Base-by-base conservation (phyloP, 1,284 basidiomycete species). In the Ceratorhiza oryzae-sativae region DNA sequence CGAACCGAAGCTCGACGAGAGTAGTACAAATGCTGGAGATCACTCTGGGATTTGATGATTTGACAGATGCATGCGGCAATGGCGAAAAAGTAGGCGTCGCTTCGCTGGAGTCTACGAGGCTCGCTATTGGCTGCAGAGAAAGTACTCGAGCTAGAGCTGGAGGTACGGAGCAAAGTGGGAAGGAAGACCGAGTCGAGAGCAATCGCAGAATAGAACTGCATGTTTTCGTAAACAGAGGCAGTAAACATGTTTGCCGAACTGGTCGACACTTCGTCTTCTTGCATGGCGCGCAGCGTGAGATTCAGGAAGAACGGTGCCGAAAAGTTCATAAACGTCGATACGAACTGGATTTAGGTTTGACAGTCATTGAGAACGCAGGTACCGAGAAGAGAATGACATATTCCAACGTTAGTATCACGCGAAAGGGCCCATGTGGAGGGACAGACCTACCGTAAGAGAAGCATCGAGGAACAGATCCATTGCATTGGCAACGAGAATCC, bases 51-150 rank as follows among this genome's bases (percentile, higher is more conserved):
- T 49, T 74, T 74, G 65, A 65, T 49, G 18, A 74, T 4, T 34
- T 73, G 71, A n/a, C 61, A 62, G 3, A 73, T 20, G 53, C 73
- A 74, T 5, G 73, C 71, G 25, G 70, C 46, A n/a, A 65, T 62
- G 10, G 73, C 63, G 45, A 59, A 72, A 53, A 74, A 70, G 67
- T 74, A 74, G 10, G 73, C 73, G 30, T 59, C 62, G 32, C 65
- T 70, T 30, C 65, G 65, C 41, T 70, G 65, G 20, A 70, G 32
- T 13, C 20, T n/a, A 20, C 65, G 65, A 48, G 65, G 10, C n/a
- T 20, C 55, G 15, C 53, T 39, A 10, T 25, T 34, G 39, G 27
- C 55, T 25, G 27, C 36, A 2, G 53, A 48, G n/a, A 58, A 56
- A 15, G 30, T n/a, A 20, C 58, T 55, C 12, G 53, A 42, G 39